These are phyloP conservation scores for Solanum megistacrolobum DNA, from an alignment of 257 asterid genomes.

Conservation along the genomic window DNA sequence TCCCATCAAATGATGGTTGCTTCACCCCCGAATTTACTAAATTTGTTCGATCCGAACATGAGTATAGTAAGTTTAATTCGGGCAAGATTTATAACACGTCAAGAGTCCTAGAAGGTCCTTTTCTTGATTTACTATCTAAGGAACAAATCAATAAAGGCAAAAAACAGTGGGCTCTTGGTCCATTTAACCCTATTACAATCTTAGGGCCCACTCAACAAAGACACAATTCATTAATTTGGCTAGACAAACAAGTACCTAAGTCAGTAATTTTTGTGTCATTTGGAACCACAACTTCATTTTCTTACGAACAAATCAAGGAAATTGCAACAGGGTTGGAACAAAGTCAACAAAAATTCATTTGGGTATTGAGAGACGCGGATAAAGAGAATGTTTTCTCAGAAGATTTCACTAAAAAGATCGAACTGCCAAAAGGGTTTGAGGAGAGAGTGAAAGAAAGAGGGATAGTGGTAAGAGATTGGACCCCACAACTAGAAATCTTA, in stretches of 20 bases:
- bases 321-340: conserved; percentile 42
- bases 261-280: conserved; percentile 40
- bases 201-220: background rate
- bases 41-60: conserved; percentile 23
- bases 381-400: background rate
- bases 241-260: conserved; percentile 17
- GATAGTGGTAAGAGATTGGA: conserved; percentile 41
- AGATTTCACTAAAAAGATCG: background rate
- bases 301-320: conserved; percentile 22
- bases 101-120: conserved; percentile 32
- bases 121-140: conserved; percentile 22
- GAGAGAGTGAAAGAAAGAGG: conserved; percentile 34
- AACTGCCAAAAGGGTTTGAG: conserved; percentile 29
- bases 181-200: conserved; percentile 40
- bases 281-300: conserved; percentile 43
- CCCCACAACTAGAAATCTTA: conserved; percentile 49
- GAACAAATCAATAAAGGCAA: conserved; percentile 19
- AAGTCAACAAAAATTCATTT: conserved; percentile 23
- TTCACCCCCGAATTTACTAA: conserved; percentile 28
- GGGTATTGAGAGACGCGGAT: conserved; percentile 44
- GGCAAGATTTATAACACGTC: conserved; percentile 61
- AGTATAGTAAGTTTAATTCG: conserved; percentile 16
- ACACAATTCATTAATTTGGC: conserved; percentile 43
- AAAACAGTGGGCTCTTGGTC: conserved; percentile 67
- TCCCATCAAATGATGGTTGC: conserved; percentile 36